These are phyloP conservation scores for Chrysoporthe deuterocubensis DNA, from an alignment of 2,329 filamentous ascomycete species.

Conservation along the genomic window DNA sequence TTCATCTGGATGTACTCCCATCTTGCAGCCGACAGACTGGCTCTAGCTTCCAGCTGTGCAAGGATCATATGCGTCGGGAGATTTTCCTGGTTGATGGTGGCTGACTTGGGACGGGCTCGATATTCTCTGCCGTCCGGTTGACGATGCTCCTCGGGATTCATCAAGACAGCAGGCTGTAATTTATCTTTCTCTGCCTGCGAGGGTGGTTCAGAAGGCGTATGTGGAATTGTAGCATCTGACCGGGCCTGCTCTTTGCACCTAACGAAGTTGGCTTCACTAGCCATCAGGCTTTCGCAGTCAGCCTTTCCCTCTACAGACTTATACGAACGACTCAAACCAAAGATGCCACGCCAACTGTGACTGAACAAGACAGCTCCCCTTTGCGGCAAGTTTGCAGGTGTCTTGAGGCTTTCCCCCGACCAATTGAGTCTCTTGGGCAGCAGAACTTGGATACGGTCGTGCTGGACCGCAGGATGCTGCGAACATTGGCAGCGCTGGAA, in stretches of 20 bases:
- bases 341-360: constrained; percentile 25
- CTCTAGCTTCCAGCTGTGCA: too few species aligned
- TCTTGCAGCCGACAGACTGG: too few species aligned
- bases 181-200: neutral
- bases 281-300: neutral
- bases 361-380: constrained; percentile 30
- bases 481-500: constrained; percentile 28
- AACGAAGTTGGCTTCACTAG: neutral
- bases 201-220: neutral
- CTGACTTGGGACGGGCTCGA: too few species aligned
- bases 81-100: too few species aligned
- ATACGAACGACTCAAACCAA: constrained; percentile 25
- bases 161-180: neutral
- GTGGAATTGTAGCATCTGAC: neutral
- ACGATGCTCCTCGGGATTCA: neutral
- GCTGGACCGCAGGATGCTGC: neutral
- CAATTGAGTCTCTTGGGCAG: neutral
- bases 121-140: neutral
- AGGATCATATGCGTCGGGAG: too few species aligned
- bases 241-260: neutral
- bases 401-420: constrained; percentile 12
- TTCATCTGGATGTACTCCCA: too few species aligned
- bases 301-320: neutral
- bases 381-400: constrained; percentile 11
- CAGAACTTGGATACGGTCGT: constrained; percentile 16